Evolutionary conservation across 345 rosid species (phyloP).

Genomic region (Populus euphratica): DNA sequence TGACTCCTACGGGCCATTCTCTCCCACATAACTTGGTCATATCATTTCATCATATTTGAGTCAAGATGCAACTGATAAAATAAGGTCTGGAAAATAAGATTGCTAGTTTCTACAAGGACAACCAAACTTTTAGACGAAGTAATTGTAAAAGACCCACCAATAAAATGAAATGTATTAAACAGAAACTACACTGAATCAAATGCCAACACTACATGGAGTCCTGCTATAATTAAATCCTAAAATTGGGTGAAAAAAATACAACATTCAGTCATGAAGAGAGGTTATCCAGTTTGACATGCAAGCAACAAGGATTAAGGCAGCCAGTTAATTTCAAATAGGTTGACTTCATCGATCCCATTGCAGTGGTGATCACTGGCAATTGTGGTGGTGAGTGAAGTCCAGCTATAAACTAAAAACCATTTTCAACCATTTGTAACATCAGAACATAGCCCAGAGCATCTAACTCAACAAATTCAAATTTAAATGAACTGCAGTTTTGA

Average conservation of each 20-base stretch:
- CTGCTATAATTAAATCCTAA: too few relatives aligned
- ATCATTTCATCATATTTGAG: neutral
- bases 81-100: neutral
- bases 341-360: too few relatives aligned
- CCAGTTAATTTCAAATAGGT: too few relatives aligned
- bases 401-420: neutral
- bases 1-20: neutral
- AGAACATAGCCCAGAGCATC: neutral
- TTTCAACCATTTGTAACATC: neutral
- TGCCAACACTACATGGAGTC: too few relatives aligned
- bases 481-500: neutral
- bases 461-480: neutral
- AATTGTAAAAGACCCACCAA: neutral
- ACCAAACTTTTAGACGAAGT: neutral
- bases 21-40: neutral
- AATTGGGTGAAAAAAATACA: too few relatives aligned
- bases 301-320: too few relatives aligned
- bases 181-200: too few relatives aligned
- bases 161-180: too few relatives aligned
- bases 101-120: neutral
- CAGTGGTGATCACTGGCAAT: too few relatives aligned
- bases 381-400: too few relatives aligned
- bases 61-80: neutral
- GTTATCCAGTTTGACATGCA: too few relatives aligned
- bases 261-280: too few relatives aligned